Conservation (phyloP, 2,329 filamentous ascomycete genomes). For the Fusarium tricinctum region DNA sequence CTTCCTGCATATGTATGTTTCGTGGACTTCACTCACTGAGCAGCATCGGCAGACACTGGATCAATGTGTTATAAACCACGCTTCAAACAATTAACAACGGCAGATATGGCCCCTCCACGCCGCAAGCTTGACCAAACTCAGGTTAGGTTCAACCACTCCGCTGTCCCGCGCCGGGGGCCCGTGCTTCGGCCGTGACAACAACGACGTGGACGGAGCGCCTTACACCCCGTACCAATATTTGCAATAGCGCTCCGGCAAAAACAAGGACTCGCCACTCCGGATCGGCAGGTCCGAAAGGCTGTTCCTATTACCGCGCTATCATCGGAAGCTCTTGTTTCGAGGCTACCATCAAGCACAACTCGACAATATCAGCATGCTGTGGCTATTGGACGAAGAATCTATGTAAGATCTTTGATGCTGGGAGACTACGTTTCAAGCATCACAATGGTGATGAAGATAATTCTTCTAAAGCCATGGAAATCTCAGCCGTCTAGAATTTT, state of each 20-base stretch:
- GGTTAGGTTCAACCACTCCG: slow-evolving; percentile 4
- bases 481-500: background rate
- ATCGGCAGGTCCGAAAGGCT: slow-evolving; percentile 18
- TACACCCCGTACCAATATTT: slow-evolving; percentile 18
- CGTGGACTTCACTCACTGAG: background rate
- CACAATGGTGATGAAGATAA: too few species aligned
- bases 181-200: slow-evolving; percentile 23
- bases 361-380: slow-evolving; percentile 13
- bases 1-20: background rate
- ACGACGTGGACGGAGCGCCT: slow-evolving; percentile 9
- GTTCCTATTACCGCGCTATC: background rate
- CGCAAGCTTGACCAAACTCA: slow-evolving; percentile 7
- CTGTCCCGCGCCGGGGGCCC: slow-evolving; percentile 8
- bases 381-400: slow-evolving; percentile 12
- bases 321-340: background rate
- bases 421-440: background rate
- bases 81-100: background rate
- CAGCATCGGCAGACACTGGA: background rate
- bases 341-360: slow-evolving; percentile 3
- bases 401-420: background rate
- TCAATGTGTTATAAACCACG: slow-evolving; percentile 10
- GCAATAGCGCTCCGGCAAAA: slow-evolving; percentile 20
- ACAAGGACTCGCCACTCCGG: slow-evolving; percentile 22
- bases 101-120: background rate
- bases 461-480: background rate